Evolutionary conservation across 192 early-diverging fungal species (phyloP), one percentile per base, ranked within the genome.

Genomic region (Coemansia sp.): DNA sequence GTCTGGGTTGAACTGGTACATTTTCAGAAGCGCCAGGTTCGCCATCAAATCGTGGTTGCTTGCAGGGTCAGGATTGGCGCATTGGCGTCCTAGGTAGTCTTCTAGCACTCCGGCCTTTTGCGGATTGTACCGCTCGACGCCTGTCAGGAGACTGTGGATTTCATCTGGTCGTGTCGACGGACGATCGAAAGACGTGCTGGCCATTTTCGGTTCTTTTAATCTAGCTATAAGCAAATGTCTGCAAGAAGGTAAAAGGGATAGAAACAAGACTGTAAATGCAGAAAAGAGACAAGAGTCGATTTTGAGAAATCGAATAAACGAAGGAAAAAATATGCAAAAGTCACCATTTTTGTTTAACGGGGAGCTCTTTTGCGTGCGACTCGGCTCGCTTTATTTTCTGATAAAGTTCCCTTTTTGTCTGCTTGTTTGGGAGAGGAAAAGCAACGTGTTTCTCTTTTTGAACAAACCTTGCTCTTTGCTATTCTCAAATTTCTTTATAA

Each of bases 1-100:
- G 30, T 88, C 72, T 8, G 89, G 88, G 73, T 95, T 95, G 83
- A 97, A 97, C 72, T 97, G 95, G 83, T 95, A 92, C 81, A 97
- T 84, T 70, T 97, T 97, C 50, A 97, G 84, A 31, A 94, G 83
- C 50, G 93, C 93, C 38, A 97, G 84, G 80, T 93, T 93, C 6
- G 95, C 95, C 86, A 89, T 87, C 66, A 91, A 73, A 82, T 95
- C 95, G 73, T 91, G 91, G 61, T 79, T 73, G 65, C 54, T 71
- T 3, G 37, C 40, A 0, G 62, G 64, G 59, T 89, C 87, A 62
- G 88, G 82, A 70, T 83, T 86, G 60, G 89, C 75, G 69, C 92
- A 89, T 74, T 95, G 93, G 23, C 83, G 75, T 25, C 75, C 78
- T 10, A 97, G 84, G 74, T 95, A 95, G 38, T 85, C 86, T 71